phyloP scores from a whole-genome alignment of 192 early-diverging fungal genomes.

The Coemansia erecta region DNA sequence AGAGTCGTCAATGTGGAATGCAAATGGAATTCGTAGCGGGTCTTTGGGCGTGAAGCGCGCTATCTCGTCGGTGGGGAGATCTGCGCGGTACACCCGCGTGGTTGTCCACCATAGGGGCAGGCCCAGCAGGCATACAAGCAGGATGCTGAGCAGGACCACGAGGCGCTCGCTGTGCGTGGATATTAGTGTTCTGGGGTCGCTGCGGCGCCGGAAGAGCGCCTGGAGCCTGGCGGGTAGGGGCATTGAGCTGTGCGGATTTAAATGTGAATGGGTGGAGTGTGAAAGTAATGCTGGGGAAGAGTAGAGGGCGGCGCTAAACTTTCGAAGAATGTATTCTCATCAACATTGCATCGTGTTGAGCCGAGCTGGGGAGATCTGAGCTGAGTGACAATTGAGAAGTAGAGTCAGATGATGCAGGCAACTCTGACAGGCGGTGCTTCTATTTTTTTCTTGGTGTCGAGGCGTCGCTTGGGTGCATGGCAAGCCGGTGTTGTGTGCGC shows the following conservation, averaged over 20 bases:
- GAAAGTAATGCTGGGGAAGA: not conserved
- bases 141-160: constrained; percentile 43
- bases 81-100: constrained; percentile 52
- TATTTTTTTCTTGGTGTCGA: not conserved
- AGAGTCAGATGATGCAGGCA: no score
- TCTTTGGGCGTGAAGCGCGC: constrained; percentile 12
- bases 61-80: constrained; percentile 29
- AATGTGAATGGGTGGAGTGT: not conserved
- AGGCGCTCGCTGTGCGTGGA: constrained; percentile 40
- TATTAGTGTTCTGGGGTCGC: constrained; percentile 25
- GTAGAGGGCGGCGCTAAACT: not conserved
- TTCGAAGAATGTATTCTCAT: no score
- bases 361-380: no score
- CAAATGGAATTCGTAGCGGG: constrained; percentile 20
- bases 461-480: constrained; percentile 1
- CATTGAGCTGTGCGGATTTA: not conserved
- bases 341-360: no score
- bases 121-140: constrained; percentile 29
- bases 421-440: no score
- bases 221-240: constrained; percentile 26
- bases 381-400: no score
- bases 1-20: constrained; percentile 25
- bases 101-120: constrained; percentile 54
- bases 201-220: constrained; percentile 18
- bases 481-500: not conserved